Evolutionary conservation across 2,329 filamentous ascomycete species (phyloP), one percentile per base, ranked within the genome.

Genomic region (Emergomyces orientalis): DNA sequence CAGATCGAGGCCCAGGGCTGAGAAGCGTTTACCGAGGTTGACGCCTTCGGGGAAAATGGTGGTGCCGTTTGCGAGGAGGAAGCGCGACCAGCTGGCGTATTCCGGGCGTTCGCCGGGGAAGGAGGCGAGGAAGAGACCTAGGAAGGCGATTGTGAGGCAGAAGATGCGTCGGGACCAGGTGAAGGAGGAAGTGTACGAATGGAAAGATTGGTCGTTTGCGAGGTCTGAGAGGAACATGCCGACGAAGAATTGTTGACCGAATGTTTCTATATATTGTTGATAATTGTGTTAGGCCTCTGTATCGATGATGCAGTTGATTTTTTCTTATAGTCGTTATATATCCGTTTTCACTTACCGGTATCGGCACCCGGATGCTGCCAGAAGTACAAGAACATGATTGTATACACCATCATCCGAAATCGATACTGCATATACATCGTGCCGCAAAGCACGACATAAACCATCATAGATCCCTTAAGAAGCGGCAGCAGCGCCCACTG

Each of bases 201-300:
- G 80, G 62, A 79, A 78, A 7, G 73, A 68, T 4, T 75, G 72
- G 64, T 81, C 74, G 63, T 80, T 79, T 7, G 80, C 77, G 37
- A 82, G 71, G 64, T 83, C 81, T 67, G 78, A 80, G 43, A 83
- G 75, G 59, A 83, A 74, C 63, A 82, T 80, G 43, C 81, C 81
- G 62, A 79, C 82, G 22, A 81, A 73, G 51, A 81, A 78, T 68
- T 82, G 80, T 63, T 78, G 76, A 64, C 81, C 80, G 65, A 83
- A 82, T 0, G 81, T 83, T 76, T 83, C 81, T 82, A 32, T 27
- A n/a, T 14, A 13, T 17, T 19, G 52, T 11, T 37, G 1, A n/a
- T n/a, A n/a, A n/a, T n/a, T 43, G 41, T 19, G 41, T 43, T 43
- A 43, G 14, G 14, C 37, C 3, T 14, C 37, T 41, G 37, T 11